These are phyloP conservation scores for Diaporthe caulivora DNA, from an alignment of 2,329 filamentous ascomycete genomes.

Conservation along the genomic window DNA sequence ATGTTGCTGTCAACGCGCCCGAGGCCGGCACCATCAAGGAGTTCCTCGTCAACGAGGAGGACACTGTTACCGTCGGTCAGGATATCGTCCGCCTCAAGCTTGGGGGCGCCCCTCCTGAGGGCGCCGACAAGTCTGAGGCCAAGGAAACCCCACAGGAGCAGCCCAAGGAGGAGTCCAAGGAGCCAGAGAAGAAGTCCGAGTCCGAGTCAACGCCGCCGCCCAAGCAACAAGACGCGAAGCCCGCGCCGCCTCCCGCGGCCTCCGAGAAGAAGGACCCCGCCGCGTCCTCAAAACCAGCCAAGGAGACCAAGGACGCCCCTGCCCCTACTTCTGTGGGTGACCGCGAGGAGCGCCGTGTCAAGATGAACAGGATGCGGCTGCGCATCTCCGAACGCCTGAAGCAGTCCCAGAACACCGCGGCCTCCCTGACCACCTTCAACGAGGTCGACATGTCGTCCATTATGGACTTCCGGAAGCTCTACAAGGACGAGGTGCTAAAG, in stretches of 20 bases:
- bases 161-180: conserved; percentile 59
- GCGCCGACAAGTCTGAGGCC: conserved; percentile 68
- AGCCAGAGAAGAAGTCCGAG: conserved; percentile 56
- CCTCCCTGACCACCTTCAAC: conserved; percentile 97
- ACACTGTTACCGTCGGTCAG: conserved; percentile 94
- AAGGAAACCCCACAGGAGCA: conserved; percentile 67
- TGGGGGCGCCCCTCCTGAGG: conserved; percentile 73
- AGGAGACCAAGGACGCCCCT: conserved; percentile 54
- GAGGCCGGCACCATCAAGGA: conserved; percentile 93
- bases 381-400: conserved; percentile 97
- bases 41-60: conserved; percentile 91
- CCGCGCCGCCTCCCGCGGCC: conserved; percentile 47
- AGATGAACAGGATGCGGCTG: conserved; percentile 99
- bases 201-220: conserved; percentile 46
- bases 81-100: conserved; percentile 88
- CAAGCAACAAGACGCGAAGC: conserved; percentile 49
- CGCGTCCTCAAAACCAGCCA: conserved; percentile 43
- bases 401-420: conserved; percentile 98
- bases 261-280: conserved; percentile 49
- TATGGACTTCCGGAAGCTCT: conserved; percentile 96
- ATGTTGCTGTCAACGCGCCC: conserved; percentile 95
- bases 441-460: conserved; percentile 99
- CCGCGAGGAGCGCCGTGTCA: conserved; percentile 92
- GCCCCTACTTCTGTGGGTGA: conserved; percentile 67
- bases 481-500: conserved; percentile 97